Evolutionary conservation across 176 grass and related monocot genomes (phyloP).

Genomic region (Tuctoria greenei): DNA sequence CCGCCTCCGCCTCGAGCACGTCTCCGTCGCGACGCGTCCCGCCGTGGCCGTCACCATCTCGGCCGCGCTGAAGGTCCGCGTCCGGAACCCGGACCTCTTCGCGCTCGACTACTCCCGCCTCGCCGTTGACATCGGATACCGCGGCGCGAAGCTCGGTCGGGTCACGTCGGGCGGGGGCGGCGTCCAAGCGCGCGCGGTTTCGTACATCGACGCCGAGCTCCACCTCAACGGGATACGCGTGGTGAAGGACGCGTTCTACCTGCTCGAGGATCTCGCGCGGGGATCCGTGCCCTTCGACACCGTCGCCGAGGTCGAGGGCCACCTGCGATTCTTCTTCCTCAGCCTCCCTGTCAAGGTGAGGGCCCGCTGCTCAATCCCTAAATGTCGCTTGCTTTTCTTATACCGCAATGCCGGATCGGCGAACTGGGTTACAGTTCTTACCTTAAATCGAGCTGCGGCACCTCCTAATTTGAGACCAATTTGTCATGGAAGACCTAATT

Average conservation of each 20-base stretch:
- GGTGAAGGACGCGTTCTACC: conserved; percentile 64
- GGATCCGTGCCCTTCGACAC: conserved; percentile 76
- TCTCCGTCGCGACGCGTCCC: conserved; percentile 55
- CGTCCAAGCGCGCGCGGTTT: conserved; percentile 55
- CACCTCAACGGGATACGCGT: conserved; percentile 57
- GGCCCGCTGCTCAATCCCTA: conserved; percentile 15
- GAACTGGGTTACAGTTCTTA: background rate
- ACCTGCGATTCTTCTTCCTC: conserved; percentile 60
- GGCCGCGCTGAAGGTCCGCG: conserved; percentile 46
- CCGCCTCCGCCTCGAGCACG: conserved; percentile 56
- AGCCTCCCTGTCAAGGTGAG: conserved; percentile 72
- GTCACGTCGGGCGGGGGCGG: conserved; percentile 50
- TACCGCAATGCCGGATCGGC: background rate
- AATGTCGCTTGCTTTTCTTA: background rate
- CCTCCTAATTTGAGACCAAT: background rate
- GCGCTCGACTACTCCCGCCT: conserved; percentile 59
- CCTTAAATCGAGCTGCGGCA: background rate
- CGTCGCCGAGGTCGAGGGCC: conserved; percentile 62
- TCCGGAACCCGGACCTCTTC: conserved; percentile 72
- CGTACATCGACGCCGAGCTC: conserved; percentile 70
- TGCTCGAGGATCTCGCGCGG: conserved; percentile 65
- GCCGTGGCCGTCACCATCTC: conserved; percentile 51
- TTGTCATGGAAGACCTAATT: background rate
- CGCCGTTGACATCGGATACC: conserved; percentile 55
- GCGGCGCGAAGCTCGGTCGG: conserved; percentile 47